These are phyloP conservation scores for Ascoidea tarda DNA, from an alignment of 805 yeast genomes.

Conservation along the genomic window DNA sequence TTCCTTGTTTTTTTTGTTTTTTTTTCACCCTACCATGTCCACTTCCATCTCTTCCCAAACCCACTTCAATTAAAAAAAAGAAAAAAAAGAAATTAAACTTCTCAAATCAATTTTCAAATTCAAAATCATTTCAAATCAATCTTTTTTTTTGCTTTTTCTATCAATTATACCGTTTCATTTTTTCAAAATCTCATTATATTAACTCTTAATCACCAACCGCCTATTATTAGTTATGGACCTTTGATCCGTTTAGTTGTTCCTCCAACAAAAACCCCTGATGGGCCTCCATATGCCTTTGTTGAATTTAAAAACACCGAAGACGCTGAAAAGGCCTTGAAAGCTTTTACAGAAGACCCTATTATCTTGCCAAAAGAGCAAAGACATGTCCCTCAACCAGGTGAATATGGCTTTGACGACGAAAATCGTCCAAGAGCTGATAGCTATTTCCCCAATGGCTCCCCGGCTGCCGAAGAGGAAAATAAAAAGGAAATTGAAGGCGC, in stretches of 20 bases:
- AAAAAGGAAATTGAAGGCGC: background rate
- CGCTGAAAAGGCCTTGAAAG: conserved; percentile 38
- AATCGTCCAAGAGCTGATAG: background rate
- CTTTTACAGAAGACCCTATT: conserved; percentile 12
- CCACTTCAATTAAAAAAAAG: background rate
- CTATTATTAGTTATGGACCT: conserved; percentile 32
- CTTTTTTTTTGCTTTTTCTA: too few relatives aligned
- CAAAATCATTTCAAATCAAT: conserved; percentile 5
- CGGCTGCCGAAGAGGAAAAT: too few relatives aligned
- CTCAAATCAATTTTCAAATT: background rate
- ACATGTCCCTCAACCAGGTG: conserved; percentile 1
- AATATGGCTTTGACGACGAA: background rate
- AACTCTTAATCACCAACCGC: conserved; percentile 3
- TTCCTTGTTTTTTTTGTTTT: conserved; percentile 4
- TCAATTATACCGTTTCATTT: too few relatives aligned
- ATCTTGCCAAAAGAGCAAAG: conserved; percentile 7
- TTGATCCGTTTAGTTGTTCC: conserved; percentile 46
- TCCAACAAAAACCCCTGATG: conserved; percentile 46
- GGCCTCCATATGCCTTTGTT: conserved; percentile 50
- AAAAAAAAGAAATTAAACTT: background rate
- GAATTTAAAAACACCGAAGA: conserved; percentile 38
- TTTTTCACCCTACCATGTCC: conserved; percentile 3
- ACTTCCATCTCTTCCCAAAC: background rate
- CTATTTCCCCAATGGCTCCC: background rate
- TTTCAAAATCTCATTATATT: conserved; percentile 2